Conservation (phyloP, 2,329 filamentous ascomycete species). For the Scytalidium lignicola region DNA sequence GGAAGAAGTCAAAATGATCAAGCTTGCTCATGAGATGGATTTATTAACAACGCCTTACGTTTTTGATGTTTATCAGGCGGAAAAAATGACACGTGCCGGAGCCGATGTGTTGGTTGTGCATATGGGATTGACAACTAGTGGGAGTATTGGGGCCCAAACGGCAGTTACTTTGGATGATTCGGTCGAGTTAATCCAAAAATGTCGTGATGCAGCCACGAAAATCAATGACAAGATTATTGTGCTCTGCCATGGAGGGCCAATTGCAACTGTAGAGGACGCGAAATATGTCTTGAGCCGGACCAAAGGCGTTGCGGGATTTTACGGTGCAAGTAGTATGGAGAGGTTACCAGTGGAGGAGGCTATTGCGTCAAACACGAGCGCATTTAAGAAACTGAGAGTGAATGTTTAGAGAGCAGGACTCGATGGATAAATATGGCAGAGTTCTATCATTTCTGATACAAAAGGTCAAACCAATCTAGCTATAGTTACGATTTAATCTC, state of each 20-base stretch:
- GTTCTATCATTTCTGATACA: too few relatives aligned
- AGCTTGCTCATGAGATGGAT: slow-evolving; percentile 51
- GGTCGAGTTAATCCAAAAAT: slow-evolving; percentile 55
- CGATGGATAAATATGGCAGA: too few relatives aligned
- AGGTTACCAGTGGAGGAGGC: slow-evolving; percentile 62
- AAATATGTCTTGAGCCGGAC: slow-evolving; percentile 56
- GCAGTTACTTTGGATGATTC: slow-evolving; percentile 61
- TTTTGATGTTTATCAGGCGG: slow-evolving; percentile 57
- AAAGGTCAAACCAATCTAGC: too few relatives aligned
- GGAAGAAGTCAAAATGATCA: slow-evolving; percentile 62
- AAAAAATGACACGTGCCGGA: slow-evolving; percentile 57
- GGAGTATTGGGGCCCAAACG: slow-evolving; percentile 58
- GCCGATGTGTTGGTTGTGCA: slow-evolving; percentile 65
- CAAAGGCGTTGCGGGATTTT: slow-evolving; percentile 65
- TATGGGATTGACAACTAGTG: slow-evolving; percentile 61
- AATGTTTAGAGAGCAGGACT: too few relatives aligned
- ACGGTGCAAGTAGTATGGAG: slow-evolving; percentile 67
- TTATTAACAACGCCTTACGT: slow-evolving; percentile 67
- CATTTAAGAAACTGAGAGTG: slow-evolving; percentile 39
- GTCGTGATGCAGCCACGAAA: slow-evolving; percentile 52
- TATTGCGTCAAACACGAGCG: slow-evolving; percentile 51
- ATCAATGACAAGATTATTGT: slow-evolving; percentile 58
- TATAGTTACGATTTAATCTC: too few relatives aligned
- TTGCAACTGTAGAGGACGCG: slow-evolving; percentile 59
- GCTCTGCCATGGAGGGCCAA: slow-evolving; percentile 66